These are phyloP conservation scores for Cenchrus fungigraminus DNA, from an alignment of 176 grass and related monocot species.

Conservation along the genomic window DNA sequence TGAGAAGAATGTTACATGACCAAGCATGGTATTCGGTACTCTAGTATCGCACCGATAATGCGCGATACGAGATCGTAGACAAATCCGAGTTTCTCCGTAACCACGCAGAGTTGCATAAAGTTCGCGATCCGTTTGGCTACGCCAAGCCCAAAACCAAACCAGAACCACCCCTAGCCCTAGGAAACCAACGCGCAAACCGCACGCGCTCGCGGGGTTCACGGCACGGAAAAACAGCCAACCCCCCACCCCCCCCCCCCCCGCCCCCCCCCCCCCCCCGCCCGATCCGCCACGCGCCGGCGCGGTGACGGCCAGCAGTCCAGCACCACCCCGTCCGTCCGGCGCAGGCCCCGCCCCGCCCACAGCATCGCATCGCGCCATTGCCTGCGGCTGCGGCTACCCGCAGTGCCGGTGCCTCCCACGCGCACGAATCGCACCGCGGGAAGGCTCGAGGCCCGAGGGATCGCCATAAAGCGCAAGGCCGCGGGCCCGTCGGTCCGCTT, in stretches of 20 bases:
- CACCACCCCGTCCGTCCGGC: neutral
- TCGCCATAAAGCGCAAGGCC: conserved; percentile 10
- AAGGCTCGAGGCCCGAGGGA: neutral
- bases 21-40: no score
- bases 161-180: no score
- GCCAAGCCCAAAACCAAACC: neutral
- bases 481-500: neutral
- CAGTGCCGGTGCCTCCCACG: neutral
- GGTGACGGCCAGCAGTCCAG: no score
- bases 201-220: no score
- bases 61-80: neutral
- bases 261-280: no score
- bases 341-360: conserved; percentile 11
- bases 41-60: no score
- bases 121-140: neutral
- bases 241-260: no score
- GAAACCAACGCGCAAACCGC: no score
- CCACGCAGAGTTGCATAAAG: neutral
- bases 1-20: no score
- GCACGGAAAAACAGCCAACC: no score
- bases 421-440: neutral
- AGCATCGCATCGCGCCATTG: neutral
- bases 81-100: neutral
- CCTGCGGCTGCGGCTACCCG: neutral
- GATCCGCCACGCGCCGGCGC: neutral